Evolutionary conservation across 139 green algal genomes (phyloP).

Genomic region (Coelastrella sp.): DNA sequence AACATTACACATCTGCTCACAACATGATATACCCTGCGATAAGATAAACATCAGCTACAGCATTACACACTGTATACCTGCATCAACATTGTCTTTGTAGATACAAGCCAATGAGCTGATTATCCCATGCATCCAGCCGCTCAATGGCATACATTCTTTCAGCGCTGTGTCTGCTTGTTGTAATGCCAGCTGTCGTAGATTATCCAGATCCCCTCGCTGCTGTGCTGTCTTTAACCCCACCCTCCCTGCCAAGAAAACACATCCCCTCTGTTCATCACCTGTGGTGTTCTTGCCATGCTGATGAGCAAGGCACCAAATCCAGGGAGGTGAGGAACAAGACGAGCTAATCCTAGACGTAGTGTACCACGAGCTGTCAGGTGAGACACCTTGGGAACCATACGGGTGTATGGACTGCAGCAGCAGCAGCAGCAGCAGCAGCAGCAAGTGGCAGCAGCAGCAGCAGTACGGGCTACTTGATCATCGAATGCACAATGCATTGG

Average conservation of each 20-base stretch:
- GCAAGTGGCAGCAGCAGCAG: neutral
- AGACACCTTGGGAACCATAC: constrained; percentile 29
- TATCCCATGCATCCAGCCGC: neutral
- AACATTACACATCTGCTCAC: no score
- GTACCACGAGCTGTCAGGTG: constrained; percentile 38
- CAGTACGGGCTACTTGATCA: neutral
- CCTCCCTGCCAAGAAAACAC: no score
- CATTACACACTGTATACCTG: no score
- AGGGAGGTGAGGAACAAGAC: constrained; percentile 20
- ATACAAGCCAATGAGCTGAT: no score
- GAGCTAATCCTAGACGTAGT: neutral
- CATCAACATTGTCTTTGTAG: no score
- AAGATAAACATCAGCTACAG: no score
- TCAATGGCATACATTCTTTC: no score
- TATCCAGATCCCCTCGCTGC: neutral
- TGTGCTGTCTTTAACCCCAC: neutral
- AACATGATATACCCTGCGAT: no score
- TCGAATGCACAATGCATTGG: no score
- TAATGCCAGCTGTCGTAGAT: neutral
- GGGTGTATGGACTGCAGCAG: constrained; percentile 14
- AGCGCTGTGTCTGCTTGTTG: no score
- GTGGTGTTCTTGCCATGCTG: constrained; percentile 28
- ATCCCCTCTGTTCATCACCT: no score
- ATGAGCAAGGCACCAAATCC: constrained; percentile 43
- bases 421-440: neutral